Evolutionary conservation across 192 early-diverging fungal species (phyloP).

Genomic region (Umbelopsis ramanniana): DNA sequence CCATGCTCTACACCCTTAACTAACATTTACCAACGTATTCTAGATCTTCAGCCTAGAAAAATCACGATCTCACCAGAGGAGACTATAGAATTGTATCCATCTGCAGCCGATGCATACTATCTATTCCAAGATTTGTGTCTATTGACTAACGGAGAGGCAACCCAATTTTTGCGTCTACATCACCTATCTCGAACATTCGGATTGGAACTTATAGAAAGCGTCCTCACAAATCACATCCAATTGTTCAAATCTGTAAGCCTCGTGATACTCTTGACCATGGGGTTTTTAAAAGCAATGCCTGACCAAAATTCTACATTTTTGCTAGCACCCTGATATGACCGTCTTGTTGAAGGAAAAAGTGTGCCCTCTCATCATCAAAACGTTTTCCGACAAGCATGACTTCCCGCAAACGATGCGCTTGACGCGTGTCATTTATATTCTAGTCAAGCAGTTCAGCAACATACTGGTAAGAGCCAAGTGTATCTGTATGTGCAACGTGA

Average conservation of each 20-base stretch:
- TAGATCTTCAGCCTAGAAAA: background rate
- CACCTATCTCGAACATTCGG: constrained; percentile 75
- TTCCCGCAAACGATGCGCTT: constrained; percentile 85
- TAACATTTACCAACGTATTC: background rate
- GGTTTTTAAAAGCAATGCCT: no score
- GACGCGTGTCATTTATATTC: constrained; percentile 77
- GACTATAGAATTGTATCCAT: constrained; percentile 50
- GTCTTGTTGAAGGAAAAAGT: constrained; percentile 77
- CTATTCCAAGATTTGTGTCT: constrained; percentile 91
- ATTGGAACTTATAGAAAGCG: constrained; percentile 91
- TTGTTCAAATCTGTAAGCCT: constrained; percentile 72
- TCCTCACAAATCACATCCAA: constrained; percentile 77
- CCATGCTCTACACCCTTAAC: no score
- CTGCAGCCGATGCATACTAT: constrained; percentile 83
- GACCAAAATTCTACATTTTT: background rate
- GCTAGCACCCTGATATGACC: constrained; percentile 73
- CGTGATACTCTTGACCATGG: background rate
- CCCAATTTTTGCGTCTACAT: constrained; percentile 60
- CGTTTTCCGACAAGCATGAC: constrained; percentile 88
- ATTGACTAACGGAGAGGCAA: constrained; percentile 68
- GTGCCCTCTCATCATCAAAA: constrained; percentile 89
- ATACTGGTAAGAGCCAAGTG: constrained; percentile 54
- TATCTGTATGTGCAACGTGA: background rate
- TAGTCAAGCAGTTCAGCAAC: constrained; percentile 78
- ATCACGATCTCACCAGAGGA: constrained; percentile 32